phyloP scores from a whole-genome alignment of 805 yeast genomes.

The Spathaspora passalidarum region DNA sequence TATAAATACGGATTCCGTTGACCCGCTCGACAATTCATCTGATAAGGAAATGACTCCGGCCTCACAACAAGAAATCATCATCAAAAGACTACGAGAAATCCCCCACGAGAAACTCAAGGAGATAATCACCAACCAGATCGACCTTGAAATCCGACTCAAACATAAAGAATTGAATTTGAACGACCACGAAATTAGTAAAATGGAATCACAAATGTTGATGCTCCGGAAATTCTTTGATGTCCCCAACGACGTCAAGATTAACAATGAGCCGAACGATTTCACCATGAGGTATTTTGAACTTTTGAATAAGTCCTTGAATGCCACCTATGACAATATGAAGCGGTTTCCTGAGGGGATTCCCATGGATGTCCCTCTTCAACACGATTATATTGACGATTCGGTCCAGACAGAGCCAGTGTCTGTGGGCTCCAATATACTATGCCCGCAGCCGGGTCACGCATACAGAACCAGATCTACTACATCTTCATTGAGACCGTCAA shows the following conservation, averaged over 20 bases:
- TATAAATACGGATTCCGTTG: too few relatives aligned
- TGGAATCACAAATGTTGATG: constrained; percentile 55
- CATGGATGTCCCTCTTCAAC: neutral
- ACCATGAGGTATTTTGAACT: constrained; percentile 40
- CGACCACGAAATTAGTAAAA: constrained; percentile 53
- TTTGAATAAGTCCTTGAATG: constrained; percentile 30
- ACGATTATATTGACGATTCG: constrained; percentile 2
- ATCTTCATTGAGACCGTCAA: constrained; percentile 51
- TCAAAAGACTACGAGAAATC: constrained; percentile 13
- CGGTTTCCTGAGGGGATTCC: neutral
- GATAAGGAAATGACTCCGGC: too few relatives aligned
- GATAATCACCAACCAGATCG: constrained; percentile 46
- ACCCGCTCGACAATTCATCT: too few relatives aligned
- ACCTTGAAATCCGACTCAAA: constrained; percentile 57
- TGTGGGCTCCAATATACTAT: neutral
- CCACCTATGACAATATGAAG: constrained; percentile 20
- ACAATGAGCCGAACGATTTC: constrained; percentile 44
- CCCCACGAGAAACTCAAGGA: constrained; percentile 27
- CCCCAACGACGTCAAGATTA: constrained; percentile 36
- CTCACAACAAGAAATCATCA: constrained; percentile 9
- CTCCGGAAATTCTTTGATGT: constrained; percentile 45
- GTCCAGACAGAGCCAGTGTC: neutral
- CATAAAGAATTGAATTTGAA: constrained; percentile 53
- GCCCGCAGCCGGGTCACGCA: constrained; percentile 18
- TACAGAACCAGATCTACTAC: constrained; percentile 52